These are phyloP conservation scores for Epichloe hybrida DNA, from an alignment of 2,329 filamentous ascomycete genomes.

Conservation along the genomic window DNA sequence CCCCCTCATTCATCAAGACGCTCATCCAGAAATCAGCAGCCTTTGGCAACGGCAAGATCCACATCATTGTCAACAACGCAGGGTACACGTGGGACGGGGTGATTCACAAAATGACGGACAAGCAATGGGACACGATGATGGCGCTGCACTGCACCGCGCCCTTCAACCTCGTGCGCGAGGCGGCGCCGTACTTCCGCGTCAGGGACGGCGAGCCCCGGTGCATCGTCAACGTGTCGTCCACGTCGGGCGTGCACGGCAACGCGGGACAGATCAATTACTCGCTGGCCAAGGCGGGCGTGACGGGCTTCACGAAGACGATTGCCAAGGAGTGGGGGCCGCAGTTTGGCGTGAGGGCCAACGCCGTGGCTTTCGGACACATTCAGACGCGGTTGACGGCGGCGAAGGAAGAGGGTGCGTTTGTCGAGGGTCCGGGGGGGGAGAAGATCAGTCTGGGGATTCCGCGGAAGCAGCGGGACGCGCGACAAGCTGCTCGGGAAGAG, in stretches of 20 bases:
- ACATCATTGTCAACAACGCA: constrained; percentile 85
- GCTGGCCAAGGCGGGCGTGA: constrained; percentile 71
- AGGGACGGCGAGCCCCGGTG: constrained; percentile 66
- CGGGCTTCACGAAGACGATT: constrained; percentile 75
- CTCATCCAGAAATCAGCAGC: constrained; percentile 65
- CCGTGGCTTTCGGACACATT: constrained; percentile 74
- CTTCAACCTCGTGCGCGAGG: constrained; percentile 68
- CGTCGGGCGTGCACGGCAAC: constrained; percentile 73
- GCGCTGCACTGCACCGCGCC: constrained; percentile 73
- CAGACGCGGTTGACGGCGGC: constrained; percentile 66
- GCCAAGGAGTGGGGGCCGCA: constrained; percentile 82
- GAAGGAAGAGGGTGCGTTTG: constrained; percentile 73
- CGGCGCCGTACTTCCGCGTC: constrained; percentile 77
- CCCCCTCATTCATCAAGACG: constrained; percentile 53
- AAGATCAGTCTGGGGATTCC: constrained; percentile 67
- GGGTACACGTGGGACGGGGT: constrained; percentile 90
- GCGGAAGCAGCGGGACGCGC: constrained; percentile 34
- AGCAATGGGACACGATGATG: constrained; percentile 83
- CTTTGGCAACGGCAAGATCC: constrained; percentile 77
- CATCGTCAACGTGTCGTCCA: constrained; percentile 75
- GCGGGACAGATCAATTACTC: constrained; percentile 86
- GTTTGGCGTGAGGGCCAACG: constrained; percentile 74
- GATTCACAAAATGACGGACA: constrained; percentile 83
- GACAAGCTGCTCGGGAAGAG: constrained; percentile 19
- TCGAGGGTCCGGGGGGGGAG: constrained; percentile 61